Base-by-base conservation (phyloP, 441 rosid genomes). In the Codiaeum variegatum region DNA sequence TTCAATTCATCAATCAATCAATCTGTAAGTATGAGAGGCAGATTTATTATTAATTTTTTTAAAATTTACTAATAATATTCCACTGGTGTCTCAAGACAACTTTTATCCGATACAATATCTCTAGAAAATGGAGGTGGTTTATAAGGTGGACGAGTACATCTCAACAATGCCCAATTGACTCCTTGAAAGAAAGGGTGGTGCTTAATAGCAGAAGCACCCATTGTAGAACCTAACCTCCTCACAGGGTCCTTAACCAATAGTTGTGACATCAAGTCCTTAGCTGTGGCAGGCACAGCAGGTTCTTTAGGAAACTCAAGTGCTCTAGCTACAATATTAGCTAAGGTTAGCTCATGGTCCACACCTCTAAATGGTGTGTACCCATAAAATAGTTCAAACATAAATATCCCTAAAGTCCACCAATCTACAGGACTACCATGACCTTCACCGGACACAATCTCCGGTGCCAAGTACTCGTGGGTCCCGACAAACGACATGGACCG, bases 391-490 rank as follows among this genome's bases (percentile, higher is more conserved):
- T 94, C 93, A 56, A 79, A 91, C 81, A 88, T 88, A 72, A 94
- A 91, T 77, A 94, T 88, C 70, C 96, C 97, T 1, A 90, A 67
- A 0, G 97, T 94, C 98, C 98, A 90, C 97, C 98, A 91, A 75
- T 89, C 97, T 24, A 94, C 97, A 0, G 92, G 87, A 32, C 91
- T 90, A 11, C 97, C 97, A 5, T 94, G 97, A 1, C 97, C 98
- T 81, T 94, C 93, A 0, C 92, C 93, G 58, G 96, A 91, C 40
- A 91, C 89, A 11, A 94, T 92, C 75, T 94, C 96, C 1, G 95
- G 97, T 6, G 98, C 91, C 56, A 94, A 75, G 78, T 91, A 94
- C 87, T 91, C 96, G 49, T 90, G 97, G 52, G 98, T 94, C 77
- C 97, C 96, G 3, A 94, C 95, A 1, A 87, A 91, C 0, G 98